Conservation (phyloP, 306 rosid genomes). For the Prunus dulcis region DNA sequence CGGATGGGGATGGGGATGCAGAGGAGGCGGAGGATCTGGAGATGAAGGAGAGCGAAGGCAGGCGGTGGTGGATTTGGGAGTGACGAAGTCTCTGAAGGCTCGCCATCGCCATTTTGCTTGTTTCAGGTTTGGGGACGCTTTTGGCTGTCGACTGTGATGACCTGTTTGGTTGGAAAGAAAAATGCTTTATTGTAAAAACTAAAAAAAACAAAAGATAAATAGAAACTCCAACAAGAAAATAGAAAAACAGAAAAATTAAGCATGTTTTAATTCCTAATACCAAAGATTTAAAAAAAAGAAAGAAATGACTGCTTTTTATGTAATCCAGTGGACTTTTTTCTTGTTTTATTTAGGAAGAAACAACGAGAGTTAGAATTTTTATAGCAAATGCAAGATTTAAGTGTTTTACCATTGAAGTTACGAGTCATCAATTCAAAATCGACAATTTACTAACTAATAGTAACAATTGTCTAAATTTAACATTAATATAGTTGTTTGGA, state of each 20-base stretch:
- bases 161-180: neutral
- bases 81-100: constrained; percentile 48
- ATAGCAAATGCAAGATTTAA: no score
- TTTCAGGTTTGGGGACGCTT: neutral
- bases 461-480: no score
- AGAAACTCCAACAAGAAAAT: neutral
- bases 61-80: constrained; percentile 52
- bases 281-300: no score
- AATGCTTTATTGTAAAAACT: neutral
- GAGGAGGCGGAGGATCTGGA: constrained; percentile 44
- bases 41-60: constrained; percentile 51
- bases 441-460: no score
- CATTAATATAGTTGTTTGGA: no score
- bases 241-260: neutral
- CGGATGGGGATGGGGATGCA: constrained; percentile 20
- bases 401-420: no score
- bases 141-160: neutral
- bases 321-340: no score
- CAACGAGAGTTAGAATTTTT: no score
- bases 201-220: neutral
- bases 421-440: no score
- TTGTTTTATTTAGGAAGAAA: no score
- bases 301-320: no score
- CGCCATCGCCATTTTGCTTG: constrained; percentile 53
- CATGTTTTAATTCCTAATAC: no score